Evolutionary conservation across 495 filamentous ascomycete species (phyloP), one percentile per base, ranked within the genome.

Genomic region (Xylona heveae): DNA sequence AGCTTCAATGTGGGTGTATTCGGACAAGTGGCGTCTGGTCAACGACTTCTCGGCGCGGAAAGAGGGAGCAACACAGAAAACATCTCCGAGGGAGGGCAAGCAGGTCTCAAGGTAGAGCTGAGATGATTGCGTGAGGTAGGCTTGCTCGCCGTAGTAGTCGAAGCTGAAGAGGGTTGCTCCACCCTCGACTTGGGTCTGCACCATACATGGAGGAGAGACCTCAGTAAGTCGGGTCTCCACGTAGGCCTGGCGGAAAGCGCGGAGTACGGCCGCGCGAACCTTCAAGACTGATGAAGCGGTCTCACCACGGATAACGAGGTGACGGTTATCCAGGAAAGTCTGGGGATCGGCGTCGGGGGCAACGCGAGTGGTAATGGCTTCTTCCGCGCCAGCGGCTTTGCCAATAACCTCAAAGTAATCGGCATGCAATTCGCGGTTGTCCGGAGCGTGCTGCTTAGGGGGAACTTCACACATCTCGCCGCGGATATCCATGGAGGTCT

Each of bases 171-270:
- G 71, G 2, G 88, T 95, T 40, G 75, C 71, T 29, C 88, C 88
- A 39, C 88, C 88, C 58, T 99, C 88, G 36, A 94, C 88, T 54
- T 94, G 84, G 5, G 88, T 95, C 54, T 99, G 88, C n/a, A 95
- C 90, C 57, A 99, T 79, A 26, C 81, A 83, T 6, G 88, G 88
- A 2, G 88, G 88, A 25, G 75, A 77, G 28, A 99, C 84, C 54
- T 95, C 85, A 30, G 64, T 61, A 48, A 90, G 64, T 30, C 70
- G 64, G 43, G 74, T 63, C 43, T 83, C 75, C 42, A 75, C 71
- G 51, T 85, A 95, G 29, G 71, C 65, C 47, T 71, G 64, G 42
- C 73, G 62, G 58, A 95, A 95, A 1, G 84, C 84, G 35, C 70
- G 63, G 40, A 93, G 68, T 13, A 85, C 68, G 2, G 75, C 81